Conservation (phyloP, 345 rosid species). For the Punica granatum region DNA sequence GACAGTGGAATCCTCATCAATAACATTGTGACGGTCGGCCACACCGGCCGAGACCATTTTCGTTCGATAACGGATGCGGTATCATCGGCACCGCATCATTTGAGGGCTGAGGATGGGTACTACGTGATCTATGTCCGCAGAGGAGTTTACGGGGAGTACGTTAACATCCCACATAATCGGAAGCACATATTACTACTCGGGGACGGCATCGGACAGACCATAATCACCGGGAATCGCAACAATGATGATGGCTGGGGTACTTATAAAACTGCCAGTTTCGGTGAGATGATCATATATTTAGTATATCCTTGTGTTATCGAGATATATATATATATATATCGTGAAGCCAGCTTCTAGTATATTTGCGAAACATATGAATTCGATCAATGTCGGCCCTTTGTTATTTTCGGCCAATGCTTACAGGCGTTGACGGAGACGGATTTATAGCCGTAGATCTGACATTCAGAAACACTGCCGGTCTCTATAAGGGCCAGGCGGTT, state of each 20-base stretch:
- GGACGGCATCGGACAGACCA: not conserved
- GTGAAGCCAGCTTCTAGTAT: too few species aligned
- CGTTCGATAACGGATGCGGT: not conserved
- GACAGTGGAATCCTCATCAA: not conserved
- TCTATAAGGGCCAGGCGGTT: constrained; percentile 17
- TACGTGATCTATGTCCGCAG: not conserved
- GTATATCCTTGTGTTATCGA: not conserved
- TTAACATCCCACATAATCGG: not conserved
- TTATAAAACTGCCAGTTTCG: not conserved
- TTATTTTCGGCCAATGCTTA: not conserved
- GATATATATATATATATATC: too few species aligned
- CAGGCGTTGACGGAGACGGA: constrained; percentile 20
- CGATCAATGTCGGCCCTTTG: not conserved
- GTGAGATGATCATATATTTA: not conserved
- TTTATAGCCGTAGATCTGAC: constrained; percentile 17
- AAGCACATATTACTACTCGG: not conserved
- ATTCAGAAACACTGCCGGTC: constrained; percentile 23
- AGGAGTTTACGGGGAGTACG: not conserved
- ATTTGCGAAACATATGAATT: too few species aligned
- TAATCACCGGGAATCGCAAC: not conserved
- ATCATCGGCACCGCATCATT: not conserved
- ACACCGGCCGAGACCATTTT: not conserved
- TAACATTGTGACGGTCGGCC: not conserved
- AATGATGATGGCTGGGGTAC: not conserved
- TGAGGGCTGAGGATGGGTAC: not conserved